Base-by-base conservation (phyloP, 2,329 filamentous ascomycete genomes). In the Alternaria brassicae region DNA sequence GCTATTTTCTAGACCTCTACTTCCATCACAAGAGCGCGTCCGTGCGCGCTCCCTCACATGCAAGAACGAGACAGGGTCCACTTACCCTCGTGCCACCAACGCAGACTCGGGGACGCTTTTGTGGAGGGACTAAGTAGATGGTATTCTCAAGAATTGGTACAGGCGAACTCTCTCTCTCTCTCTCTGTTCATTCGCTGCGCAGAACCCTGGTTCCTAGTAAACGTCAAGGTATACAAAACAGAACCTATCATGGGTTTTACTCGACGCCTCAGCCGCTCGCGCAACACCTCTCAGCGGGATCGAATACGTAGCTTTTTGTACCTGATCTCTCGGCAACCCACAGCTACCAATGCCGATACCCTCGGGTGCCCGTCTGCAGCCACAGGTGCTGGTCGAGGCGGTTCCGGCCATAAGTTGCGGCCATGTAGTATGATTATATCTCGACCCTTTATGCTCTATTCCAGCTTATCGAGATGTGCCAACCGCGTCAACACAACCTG, bases 391-490 rank as follows among this genome's bases (percentile, higher is more conserved):
- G 19, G 37, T 15, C 37, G 19, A 40, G 2, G 19, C 23, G 19
- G 12, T 7, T 2, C 37, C 12, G 37, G 15, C 37, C 5, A 15
- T 40, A 15, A 15, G 25, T n/a, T 36, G 45, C 27, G 6, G 15
- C 42, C 8, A 10, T 34, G 21, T 36, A 47, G 9, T n/a, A 45
- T 41, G n/a, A 17, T 23, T 17, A 48, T 12, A 17, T 28, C 8
- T 5, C 30, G 7, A 23, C 36, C 13, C 23, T 3, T 30, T n/a
- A 1, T 44, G 34, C 12, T 13, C 63, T 72, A 98, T 79, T 99
- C 95, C 75, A 99, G 81, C 80, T 98, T 98, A 76, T 99, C 95
- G 77, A 99, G 78, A 82, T 99, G 95, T 76, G 98, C 95, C 79
- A 99, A 77, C 71, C 95, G 83, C 53, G 95, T 98, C 73, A 99